Conservation (phyloP, 2,329 filamentous ascomycete genomes). For the Sarocladium brachiariae region DNA sequence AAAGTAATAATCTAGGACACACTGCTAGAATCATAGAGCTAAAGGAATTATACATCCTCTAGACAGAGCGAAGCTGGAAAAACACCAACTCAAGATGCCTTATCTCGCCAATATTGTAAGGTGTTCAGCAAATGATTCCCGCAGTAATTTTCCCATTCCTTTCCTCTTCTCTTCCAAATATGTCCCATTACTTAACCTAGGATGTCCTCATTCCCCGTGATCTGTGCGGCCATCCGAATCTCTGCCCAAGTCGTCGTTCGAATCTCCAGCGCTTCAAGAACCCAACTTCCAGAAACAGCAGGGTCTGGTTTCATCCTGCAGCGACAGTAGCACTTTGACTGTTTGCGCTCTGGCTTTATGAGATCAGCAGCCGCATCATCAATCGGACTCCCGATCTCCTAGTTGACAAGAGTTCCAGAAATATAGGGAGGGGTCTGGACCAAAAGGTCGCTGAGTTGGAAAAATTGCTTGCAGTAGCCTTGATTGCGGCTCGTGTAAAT, state of each 20-base stretch:
- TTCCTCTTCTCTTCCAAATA: too few relatives aligned
- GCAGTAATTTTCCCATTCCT: too few relatives aligned
- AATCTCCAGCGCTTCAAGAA: slow-evolving; percentile 17
- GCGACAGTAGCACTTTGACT: slow-evolving; percentile 24
- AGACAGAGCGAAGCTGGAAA: too few relatives aligned
- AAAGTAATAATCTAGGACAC: too few relatives aligned
- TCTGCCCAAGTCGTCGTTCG: slow-evolving; percentile 22
- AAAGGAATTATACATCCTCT: neutral
- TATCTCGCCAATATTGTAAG: too few relatives aligned
- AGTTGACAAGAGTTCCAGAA: slow-evolving; percentile 21
- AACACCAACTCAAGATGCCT: too few relatives aligned
- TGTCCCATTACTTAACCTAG: neutral
- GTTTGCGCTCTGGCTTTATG: slow-evolving; percentile 10
- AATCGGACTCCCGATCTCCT: slow-evolving; percentile 20
- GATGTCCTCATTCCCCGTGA: neutral
- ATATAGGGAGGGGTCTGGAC: slow-evolving; percentile 48
- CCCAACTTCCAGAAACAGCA: neutral
- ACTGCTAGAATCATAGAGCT: too few relatives aligned
- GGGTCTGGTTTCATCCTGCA: slow-evolving; percentile 20
- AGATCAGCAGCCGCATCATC: slow-evolving; percentile 21
- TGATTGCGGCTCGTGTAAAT: slow-evolving; percentile 48
- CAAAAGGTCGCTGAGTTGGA: slow-evolving; percentile 58
- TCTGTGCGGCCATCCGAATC: slow-evolving; percentile 18
- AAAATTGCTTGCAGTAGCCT: slow-evolving; percentile 46
- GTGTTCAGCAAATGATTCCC: too few relatives aligned